A percentile compares a stretch with the other conserved stretches of the same genome.
Conservation (phyloP, 2,329 filamentous ascomycete genomes). For the Fusarium veterinarium region DNA sequence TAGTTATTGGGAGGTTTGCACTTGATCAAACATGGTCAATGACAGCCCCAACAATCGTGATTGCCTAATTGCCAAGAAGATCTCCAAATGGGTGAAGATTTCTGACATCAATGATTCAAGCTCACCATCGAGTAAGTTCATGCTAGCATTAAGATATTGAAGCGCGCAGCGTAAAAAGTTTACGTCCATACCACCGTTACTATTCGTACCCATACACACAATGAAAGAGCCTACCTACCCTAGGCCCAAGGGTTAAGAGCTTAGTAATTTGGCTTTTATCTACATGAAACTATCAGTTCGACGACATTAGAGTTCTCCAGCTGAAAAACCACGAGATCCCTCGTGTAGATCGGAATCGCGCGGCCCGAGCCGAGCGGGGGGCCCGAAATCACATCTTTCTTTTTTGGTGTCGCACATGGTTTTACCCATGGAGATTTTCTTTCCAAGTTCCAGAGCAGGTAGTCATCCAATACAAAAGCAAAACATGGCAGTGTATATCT, state of each 20-base stretch:
- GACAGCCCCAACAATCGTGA: background rate
- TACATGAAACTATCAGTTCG: background rate
- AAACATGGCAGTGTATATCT: background rate
- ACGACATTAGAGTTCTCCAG: background rate
- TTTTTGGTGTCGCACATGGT: background rate
- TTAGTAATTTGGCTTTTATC: background rate
- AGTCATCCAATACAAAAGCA: background rate
- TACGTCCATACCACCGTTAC: background rate
- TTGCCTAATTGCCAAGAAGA: background rate
- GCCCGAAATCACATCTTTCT: slow-evolving; percentile 10
- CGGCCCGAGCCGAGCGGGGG: slow-evolving; percentile 55
- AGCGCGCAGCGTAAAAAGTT: background rate
- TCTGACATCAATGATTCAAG: background rate
- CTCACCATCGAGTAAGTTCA: background rate
- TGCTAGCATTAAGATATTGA: background rate
- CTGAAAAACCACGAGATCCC: background rate
- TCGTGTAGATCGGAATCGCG: slow-evolving; percentile 57
- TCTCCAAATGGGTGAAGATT: background rate
- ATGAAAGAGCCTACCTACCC: background rate
- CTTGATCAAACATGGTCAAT: background rate
- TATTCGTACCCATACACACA: background rate
- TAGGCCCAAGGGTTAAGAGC: background rate
- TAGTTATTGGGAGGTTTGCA: background rate
- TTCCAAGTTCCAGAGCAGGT: background rate
- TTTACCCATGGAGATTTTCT: background rate